Evolutionary conservation across 192 early-diverging fungal genomes (phyloP).

Genomic region (Coemansia sp.): DNA sequence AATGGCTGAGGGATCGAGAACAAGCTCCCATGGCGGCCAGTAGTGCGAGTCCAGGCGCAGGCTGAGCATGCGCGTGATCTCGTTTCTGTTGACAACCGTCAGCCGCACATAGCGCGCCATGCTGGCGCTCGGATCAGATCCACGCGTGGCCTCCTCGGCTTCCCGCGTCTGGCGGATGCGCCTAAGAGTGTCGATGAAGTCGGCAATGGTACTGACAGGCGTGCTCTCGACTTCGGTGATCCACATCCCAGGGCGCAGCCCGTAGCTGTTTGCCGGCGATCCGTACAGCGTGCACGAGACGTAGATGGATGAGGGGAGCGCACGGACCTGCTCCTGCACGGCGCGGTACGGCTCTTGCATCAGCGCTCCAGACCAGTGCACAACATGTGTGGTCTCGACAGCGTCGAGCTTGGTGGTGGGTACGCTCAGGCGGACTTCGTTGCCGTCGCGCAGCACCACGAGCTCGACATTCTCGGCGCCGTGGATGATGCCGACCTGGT

Average conservation of each 20-base stretch:
- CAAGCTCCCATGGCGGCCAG: slow-evolving; percentile 71
- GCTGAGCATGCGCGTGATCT: slow-evolving; percentile 67
- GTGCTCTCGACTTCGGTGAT: slow-evolving; percentile 70
- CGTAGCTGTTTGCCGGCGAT: slow-evolving; percentile 67
- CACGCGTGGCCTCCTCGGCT: not conserved
- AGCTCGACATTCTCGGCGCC: slow-evolving; percentile 58
- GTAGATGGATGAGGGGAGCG: slow-evolving; percentile 65
- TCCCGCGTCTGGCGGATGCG: slow-evolving; percentile 4
- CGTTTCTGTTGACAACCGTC: slow-evolving; percentile 53
- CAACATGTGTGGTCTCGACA: slow-evolving; percentile 66
- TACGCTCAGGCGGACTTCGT: slow-evolving; percentile 64
- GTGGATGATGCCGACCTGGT: slow-evolving; percentile 57
- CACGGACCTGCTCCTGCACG: slow-evolving; percentile 68
- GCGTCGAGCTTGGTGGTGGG: slow-evolving; percentile 61
- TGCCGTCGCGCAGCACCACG: slow-evolving; percentile 69
- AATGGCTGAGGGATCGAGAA: slow-evolving; percentile 48
- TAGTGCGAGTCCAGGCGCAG: slow-evolving; percentile 75
- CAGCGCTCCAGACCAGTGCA: slow-evolving; percentile 86
- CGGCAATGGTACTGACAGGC: slow-evolving; percentile 60
- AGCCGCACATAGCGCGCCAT: slow-evolving; percentile 43
- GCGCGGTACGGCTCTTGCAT: slow-evolving; percentile 75
- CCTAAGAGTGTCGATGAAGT: slow-evolving; percentile 59
- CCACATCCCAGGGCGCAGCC: slow-evolving; percentile 73
- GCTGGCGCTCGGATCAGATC: slow-evolving; percentile 4
- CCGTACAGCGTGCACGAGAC: slow-evolving; percentile 73